Conservation (phyloP, 2,329 filamentous ascomycete species). For the Pezicula carpinea region DNA sequence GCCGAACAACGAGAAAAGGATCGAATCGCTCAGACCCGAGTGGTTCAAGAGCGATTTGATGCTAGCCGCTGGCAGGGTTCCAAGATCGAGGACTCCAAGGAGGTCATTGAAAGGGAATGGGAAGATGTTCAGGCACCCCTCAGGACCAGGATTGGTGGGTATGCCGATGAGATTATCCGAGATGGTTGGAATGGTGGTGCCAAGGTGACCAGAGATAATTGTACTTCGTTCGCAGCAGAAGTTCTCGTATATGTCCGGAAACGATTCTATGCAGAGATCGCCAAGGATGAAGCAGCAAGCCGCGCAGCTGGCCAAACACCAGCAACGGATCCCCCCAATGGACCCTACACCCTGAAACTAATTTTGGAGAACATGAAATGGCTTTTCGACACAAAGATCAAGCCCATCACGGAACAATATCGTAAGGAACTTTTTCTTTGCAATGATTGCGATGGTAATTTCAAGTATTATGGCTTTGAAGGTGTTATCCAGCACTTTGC, state of each 20-base stretch:
- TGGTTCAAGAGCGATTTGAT: constrained; percentile 33
- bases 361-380: constrained; percentile 84
- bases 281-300: constrained; percentile 45
- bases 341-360: constrained; percentile 55
- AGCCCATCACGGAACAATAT: constrained; percentile 59
- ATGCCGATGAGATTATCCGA: constrained; percentile 66
- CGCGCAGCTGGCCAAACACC: constrained; percentile 41
- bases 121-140: constrained; percentile 65
- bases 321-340: constrained; percentile 43
- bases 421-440: constrained; percentile 74
- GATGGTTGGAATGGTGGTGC: constrained; percentile 60
- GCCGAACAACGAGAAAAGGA: constrained; percentile 55
- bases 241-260: constrained; percentile 63
- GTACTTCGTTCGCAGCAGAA: constrained; percentile 66
- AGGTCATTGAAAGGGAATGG: constrained; percentile 64
- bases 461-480: constrained; percentile 71
- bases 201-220: constrained; percentile 58
- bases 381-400: constrained; percentile 75
- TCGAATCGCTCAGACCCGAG: constrained; percentile 26
- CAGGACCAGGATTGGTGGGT: constrained; percentile 57
- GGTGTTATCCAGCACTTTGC: constrained; percentile 79
- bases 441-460: constrained; percentile 58
- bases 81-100: constrained; percentile 45
- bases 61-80: constrained; percentile 24
- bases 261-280: constrained; percentile 59